Conservation (phyloP, 2,329 filamentous ascomycete species). For the Aspergillus terreus region DNA sequence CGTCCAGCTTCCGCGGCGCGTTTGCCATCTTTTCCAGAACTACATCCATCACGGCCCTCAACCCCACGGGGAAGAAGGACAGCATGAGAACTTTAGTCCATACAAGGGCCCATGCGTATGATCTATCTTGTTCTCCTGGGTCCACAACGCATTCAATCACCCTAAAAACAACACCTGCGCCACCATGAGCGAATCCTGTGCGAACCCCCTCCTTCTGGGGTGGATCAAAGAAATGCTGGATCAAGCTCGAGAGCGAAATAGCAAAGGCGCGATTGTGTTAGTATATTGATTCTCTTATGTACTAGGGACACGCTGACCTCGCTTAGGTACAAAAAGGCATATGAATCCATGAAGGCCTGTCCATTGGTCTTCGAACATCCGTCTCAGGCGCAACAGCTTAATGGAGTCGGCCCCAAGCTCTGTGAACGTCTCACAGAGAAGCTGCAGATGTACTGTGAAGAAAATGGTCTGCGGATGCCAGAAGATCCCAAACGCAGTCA, state of each 20-base stretch:
- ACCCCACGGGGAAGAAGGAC: neutral
- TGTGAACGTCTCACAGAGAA: conserved; percentile 65
- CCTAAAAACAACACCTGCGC: neutral
- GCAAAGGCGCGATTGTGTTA: conserved; percentile 60
- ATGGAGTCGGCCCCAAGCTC: conserved; percentile 69
- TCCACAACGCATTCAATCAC: neutral
- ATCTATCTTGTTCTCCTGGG: neutral
- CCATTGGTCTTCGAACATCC: conserved; percentile 69
- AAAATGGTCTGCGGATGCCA: conserved; percentile 67
- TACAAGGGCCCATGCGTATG: neutral
- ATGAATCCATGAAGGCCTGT: conserved; percentile 71
- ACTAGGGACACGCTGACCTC: conserved; percentile 5
- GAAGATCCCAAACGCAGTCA: conserved; percentile 48
- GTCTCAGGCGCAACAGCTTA: conserved; percentile 67
- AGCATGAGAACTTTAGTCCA: neutral
- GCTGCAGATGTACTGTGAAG: conserved; percentile 55
- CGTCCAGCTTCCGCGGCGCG: neutral
- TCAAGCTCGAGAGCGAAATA: conserved; percentile 62
- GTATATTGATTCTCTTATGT: conserved; percentile 10
- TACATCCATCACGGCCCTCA: neutral
- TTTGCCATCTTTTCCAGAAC: neutral
- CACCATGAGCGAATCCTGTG: conserved; percentile 41
- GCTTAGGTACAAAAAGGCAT: conserved; percentile 68
- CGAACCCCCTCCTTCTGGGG: conserved; percentile 66
- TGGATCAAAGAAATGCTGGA: conserved; percentile 80